Conservation (phyloP, 2,329 filamentous ascomycete genomes). For the Zymoseptoria passerinii region DNA sequence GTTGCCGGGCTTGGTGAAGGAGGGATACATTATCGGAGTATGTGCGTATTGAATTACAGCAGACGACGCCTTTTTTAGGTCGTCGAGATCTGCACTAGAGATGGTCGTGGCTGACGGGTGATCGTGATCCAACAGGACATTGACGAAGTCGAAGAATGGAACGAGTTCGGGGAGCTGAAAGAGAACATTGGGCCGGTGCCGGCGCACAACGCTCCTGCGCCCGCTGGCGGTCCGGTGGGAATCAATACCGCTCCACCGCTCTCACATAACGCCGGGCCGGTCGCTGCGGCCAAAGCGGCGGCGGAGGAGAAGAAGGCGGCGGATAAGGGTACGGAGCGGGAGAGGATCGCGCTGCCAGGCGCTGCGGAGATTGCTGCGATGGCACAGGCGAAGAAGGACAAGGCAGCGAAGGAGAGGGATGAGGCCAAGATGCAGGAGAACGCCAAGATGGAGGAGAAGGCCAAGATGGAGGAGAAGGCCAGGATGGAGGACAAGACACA, state of each 20-base stretch:
- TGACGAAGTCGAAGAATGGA: conserved; percentile 95
- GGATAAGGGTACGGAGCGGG: conserved; percentile 17
- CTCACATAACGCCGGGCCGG: conserved; percentile 8
- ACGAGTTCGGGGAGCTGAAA: conserved; percentile 93
- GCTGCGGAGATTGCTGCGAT: conserved; percentile 27
- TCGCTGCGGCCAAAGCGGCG: conserved; percentile 14
- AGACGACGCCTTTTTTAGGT: neutral
- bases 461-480: neutral
- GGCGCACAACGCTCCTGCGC: conserved; percentile 16
- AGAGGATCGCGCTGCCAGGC: conserved; percentile 23
- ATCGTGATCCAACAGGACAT: conserved; percentile 56
- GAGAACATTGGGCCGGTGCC: conserved; percentile 61
- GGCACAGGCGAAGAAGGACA: conserved; percentile 4
- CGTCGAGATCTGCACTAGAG: neutral
- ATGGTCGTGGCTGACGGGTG: neutral
- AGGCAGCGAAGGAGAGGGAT: neutral
- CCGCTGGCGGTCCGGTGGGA: conserved; percentile 21
- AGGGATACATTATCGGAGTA: conserved; percentile 77
- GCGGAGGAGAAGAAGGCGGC: conserved; percentile 13
- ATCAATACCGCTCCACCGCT: conserved; percentile 22
- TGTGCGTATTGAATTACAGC: conserved; percentile 33
- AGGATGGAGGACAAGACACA: neutral
- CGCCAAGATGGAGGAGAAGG: neutral
- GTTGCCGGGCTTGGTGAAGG: conserved; percentile 80
- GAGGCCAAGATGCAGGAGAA: neutral